Evolutionary conservation across 495 filamentous ascomycete species (phyloP), one percentile per base, ranked within the genome.

Genomic region (Penicillium diatomitis): DNA sequence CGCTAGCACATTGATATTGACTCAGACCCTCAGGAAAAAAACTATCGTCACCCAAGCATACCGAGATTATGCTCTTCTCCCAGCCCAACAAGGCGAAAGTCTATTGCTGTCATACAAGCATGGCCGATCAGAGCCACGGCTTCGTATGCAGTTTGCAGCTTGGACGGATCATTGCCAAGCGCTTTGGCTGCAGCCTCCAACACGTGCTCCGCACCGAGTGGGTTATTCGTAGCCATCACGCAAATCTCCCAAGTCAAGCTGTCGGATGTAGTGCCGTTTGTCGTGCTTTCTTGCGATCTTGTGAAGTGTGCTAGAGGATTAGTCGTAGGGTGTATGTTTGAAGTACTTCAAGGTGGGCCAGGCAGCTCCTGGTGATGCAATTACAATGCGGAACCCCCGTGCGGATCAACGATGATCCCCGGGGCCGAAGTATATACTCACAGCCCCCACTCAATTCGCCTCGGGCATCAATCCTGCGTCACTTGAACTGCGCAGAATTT

Each of bases 61-160:
- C 85, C 75, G 47, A 84, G 76, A 31, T 70, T 77, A 48, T 87
- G 78, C 27, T 91, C 87, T 64, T 97, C 89, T 11, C 83, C 76
- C 12, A 96, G 84, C 1, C 90, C 90, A 20, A 90, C 63, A 6
- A 97, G 72, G 40, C 86, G 76, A 64, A 96, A 97, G 40, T 82
- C 87, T 7, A 91, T 79, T 4, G 83, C 81, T 30, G 76, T 55
- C 84, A 97, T 86, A 58, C 82, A 86, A 30, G 87, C 88, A 63
- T 98, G 91, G 37, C 80, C 73, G 55, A 92, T 83, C 36, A 97
- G 78, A 7, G 89, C 88, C 50, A 95, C 69, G 38, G 87, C 88
- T 68, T 97, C 94, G 65, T 85, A 86, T 2, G 86, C 74, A 58
- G 79, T 85, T 54, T 83, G 86, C 47, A 97, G 69, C 50, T 82